These are phyloP conservation scores for Blastomyces emzantsi DNA, from an alignment of 2,329 filamentous ascomycete genomes.

Conservation along the genomic window DNA sequence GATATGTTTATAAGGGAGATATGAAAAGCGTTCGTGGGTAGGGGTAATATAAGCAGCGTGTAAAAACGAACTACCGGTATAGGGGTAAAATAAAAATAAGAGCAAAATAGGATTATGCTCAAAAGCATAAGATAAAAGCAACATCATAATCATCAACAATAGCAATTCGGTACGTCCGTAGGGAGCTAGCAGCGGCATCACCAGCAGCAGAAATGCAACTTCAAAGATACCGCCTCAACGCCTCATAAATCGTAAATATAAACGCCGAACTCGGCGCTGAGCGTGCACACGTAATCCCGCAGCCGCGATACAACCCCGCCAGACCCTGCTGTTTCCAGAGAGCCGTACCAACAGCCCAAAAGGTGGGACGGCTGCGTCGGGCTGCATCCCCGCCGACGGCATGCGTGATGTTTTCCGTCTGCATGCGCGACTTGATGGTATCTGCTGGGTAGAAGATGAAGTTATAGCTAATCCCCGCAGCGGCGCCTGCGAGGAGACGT, in stretches of 20 bases:
- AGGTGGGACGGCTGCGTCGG: constrained; percentile 51
- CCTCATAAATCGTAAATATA: constrained; percentile 94
- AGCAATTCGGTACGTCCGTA: background rate
- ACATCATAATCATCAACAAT: background rate
- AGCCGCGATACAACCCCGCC: constrained; percentile 82
- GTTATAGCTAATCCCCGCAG: constrained; percentile 89
- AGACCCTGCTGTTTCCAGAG: constrained; percentile 79
- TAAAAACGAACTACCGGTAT: no score
- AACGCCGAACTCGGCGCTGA: constrained; percentile 94
- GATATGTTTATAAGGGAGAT: background rate
- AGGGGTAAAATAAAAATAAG: background rate
- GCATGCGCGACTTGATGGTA: constrained; percentile 95
- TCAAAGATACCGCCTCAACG: constrained; percentile 59
- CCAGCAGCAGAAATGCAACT: constrained; percentile 17
- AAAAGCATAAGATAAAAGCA: background rate
- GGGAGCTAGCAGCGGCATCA: background rate
- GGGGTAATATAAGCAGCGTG: no score
- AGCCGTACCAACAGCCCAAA: constrained; percentile 59
- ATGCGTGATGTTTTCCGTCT: constrained; percentile 61
- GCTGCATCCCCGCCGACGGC: constrained; percentile 16
- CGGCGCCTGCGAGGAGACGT: constrained; percentile 77
- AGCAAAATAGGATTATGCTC: background rate
- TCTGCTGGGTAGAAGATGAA: constrained; percentile 96
- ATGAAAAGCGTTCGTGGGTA: no score
- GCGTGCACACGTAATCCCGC: constrained; percentile 81